Base-by-base conservation (phyloP, 345 rosid species). In the Garcia nutans region DNA sequence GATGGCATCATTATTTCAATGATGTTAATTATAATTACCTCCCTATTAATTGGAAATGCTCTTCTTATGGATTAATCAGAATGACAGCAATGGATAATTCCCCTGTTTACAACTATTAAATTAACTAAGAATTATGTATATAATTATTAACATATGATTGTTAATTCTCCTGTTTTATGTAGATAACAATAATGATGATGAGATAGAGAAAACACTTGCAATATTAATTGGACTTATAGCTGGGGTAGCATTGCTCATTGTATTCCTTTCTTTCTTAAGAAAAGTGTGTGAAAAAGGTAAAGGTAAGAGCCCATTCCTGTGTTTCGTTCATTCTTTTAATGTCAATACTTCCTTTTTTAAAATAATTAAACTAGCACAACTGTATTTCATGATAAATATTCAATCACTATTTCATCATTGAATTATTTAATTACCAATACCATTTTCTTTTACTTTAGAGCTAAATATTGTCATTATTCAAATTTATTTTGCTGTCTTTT, bases 141-240 rank as follows among this genome's bases (percentile, higher is more conserved):
- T 24, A 49, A 61, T 77, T 20, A 56, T 66, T 37, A 47, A 42
- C 56, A 16, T 50, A 77, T 71, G 80, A 77, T 42, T 63, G 57
- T 17, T 22, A 23, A 47, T 41, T 49, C n/a, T 12, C n/a, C 16
- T 45, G 13, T 67, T 61, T 23, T 11, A 2, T 55, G 54, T 67
- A 84, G 90, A 81, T 75, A 61, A 80, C 61, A 67, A 78, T 58
- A 67, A 86, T 57, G 93, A 94, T 71, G 83, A 93, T 24, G 97
- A 95, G 84, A 86, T 89, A 33, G 87, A 95, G 92, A 95, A 91
- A 88, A 95, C 99, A 10, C 86, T 95, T 0, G 97, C 99, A 41
- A 93, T 95, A 58, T 56, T 95, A 82, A 85, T 95, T 62, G 99
- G 97, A 1, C 87, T 93, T 56, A 91, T 95, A 28, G 98, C 94